A percentile compares a stretch with the other conserved stretches of the same genome.
These are phyloP conservation scores for Cordyceps militaris DNA, from an alignment of 2,329 filamentous ascomycete genomes.

Conservation along the genomic window DNA sequence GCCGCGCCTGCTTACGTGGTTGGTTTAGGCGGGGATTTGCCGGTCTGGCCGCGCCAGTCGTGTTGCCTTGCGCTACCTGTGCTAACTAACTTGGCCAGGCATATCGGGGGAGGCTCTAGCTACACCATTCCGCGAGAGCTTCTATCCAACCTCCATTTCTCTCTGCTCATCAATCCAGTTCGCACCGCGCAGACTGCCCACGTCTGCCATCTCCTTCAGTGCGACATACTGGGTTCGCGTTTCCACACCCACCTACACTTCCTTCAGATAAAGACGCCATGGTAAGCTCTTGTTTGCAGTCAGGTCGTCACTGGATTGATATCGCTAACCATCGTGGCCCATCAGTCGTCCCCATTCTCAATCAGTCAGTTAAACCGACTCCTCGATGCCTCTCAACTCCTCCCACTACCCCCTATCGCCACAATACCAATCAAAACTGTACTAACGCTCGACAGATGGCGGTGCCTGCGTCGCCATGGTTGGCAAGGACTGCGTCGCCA, in stretches of 20 bases:
- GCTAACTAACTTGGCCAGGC: not conserved
- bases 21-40: slow-evolving; percentile 14
- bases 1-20: slow-evolving; percentile 4
- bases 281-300: slow-evolving; percentile 7
- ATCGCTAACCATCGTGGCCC: slow-evolving; percentile 24
- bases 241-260: not conserved
- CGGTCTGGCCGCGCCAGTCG: slow-evolving; percentile 15
- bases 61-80: slow-evolving; percentile 14
- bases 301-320: not conserved
- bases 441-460: slow-evolving; percentile 49
- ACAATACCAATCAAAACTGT: not conserved
- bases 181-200: not conserved
- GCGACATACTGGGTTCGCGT: not conserved
- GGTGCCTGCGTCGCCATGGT: slow-evolving; percentile 98
- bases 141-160: not conserved
- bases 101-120: slow-evolving; percentile 9
- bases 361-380: slow-evolving; percentile 62
- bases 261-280: slow-evolving; percentile 24
- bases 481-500: slow-evolving; percentile 98
- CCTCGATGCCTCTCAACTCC: not conserved
- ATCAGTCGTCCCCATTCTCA: slow-evolving; percentile 81
- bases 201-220: not conserved
- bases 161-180: not conserved
- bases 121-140: slow-evolving; percentile 11
- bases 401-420: not conserved